Evolutionary conservation across 108 stramenopile genomes (phyloP), one percentile per base, ranked within the genome.

Genomic region (Nitzschia sp.): DNA sequence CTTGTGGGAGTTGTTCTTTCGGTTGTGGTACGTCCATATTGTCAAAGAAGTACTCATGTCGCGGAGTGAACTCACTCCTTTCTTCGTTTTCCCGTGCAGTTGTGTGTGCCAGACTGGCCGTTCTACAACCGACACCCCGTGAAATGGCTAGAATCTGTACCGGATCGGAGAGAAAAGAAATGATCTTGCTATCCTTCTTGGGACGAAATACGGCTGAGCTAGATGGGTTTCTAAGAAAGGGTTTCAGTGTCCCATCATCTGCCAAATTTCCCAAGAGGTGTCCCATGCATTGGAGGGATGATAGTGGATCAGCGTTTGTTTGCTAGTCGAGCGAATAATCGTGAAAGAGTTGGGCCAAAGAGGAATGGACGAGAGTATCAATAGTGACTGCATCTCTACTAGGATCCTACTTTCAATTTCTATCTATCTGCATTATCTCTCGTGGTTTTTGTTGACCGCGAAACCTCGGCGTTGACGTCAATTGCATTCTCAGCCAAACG

Each of bases 101-200:
- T 95, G 19, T 95, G 93, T 61, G 93, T 95, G 34, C 93, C 93
- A 36, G 93, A 95, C 76, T 95, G 93, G 93, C 93, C 93, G 8
- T 85, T 91, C 66, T 95, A 85, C 64, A 95, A 95, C 62, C 70
- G 84, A 77, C 85, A 95, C 77, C 93, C 93, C 27, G 76, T 95
- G 64, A 88, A 92, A 60, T 95, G 93, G 93, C 69, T 95, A 27
- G 93, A 95, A 32, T 82, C 80, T 59, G 88, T 94, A 46, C 93
- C 93, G 11, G 85, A 89, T 76, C 64, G 92, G 64, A 70, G 79
- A 71, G 77, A 35, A 30, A 67, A 46, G 64, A 57, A 72, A 26
- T 67, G 55, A 55, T 2, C n/a, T n/a, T n/a, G n/a, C 45, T 1
- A 23, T n/a, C 6, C 21, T 54, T 42, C 11, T 11, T 42, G 38